A percentile compares a stretch with the other conserved stretches of the same genome.
Conservation (phyloP, 345 rosid species). For the Populus euphratica region DNA sequence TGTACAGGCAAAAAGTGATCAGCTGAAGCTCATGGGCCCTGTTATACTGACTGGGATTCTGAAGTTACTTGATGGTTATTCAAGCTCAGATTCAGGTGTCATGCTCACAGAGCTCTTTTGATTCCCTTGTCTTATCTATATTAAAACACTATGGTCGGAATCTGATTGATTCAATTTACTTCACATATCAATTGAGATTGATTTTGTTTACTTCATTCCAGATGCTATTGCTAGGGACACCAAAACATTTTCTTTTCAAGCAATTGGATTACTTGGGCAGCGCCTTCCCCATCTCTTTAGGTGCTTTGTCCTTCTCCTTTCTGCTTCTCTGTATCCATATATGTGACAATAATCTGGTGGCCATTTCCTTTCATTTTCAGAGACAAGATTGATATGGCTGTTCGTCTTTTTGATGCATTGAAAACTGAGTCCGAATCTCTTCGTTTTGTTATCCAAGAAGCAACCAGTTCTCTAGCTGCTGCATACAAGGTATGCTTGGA, state of each 20-base stretch:
- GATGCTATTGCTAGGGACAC: slow-evolving; percentile 71
- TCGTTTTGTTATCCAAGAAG: slow-evolving; percentile 77
- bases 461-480: slow-evolving; percentile 69
- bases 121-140: background rate
- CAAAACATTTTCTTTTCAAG: slow-evolving; percentile 78
- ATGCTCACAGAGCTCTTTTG: slow-evolving; percentile 7
- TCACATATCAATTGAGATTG: slow-evolving; percentile 11
- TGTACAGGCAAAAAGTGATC: slow-evolving; percentile 75
- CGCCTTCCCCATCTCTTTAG: slow-evolving; percentile 91
- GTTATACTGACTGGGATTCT: slow-evolving; percentile 71
- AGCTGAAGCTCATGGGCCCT: slow-evolving; percentile 91
- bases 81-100: slow-evolving; percentile 68
- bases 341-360: slow-evolving; percentile 5
- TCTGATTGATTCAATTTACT: slow-evolving; percentile 11
- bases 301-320: slow-evolving; percentile 34
- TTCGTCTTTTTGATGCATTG: slow-evolving; percentile 81
- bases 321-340: slow-evolving; percentile 21
- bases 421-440: slow-evolving; percentile 69
- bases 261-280: slow-evolving; percentile 85
- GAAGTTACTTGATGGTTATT: slow-evolving; percentile 82
- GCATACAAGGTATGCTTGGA: slow-evolving; percentile 66
- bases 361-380: slow-evolving; percentile 38
- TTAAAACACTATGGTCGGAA: slow-evolving; percentile 1
- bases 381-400: slow-evolving; percentile 87
- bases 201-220: slow-evolving; percentile 25